Conservation (phyloP, 495 filamentous ascomycete species). For the Niebla homalea region DNA sequence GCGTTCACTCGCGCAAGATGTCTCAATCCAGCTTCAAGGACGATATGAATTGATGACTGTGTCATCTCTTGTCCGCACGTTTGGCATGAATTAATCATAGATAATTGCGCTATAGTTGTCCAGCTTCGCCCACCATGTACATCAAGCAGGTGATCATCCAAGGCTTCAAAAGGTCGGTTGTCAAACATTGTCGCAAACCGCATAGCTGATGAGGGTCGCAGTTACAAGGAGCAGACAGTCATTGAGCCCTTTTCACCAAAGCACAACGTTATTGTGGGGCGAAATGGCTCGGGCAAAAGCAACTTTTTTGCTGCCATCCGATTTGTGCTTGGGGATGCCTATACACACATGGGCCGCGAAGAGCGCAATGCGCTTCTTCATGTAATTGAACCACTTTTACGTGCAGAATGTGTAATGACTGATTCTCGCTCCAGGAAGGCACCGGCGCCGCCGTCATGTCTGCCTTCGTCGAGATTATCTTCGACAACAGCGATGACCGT, state of each 20-base stretch:
- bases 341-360: conserved; percentile 89
- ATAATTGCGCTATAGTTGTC: too few relatives aligned
- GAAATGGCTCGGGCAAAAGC: conserved; percentile 97
- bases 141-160: conserved; percentile 99
- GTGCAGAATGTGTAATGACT: background rate
- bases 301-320: conserved; percentile 99
- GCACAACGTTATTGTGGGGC: conserved; percentile 97
- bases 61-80: too few relatives aligned
- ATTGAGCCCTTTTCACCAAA: conserved; percentile 97
- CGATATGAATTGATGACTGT: too few relatives aligned
- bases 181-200: background rate
- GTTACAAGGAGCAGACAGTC: conserved; percentile 98
- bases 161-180: conserved; percentile 87
- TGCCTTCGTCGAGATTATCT: conserved; percentile 96
- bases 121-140: conserved; percentile 46
- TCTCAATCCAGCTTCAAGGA: too few relatives aligned
- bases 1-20: too few relatives aligned
- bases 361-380: conserved; percentile 91
- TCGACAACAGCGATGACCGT: conserved; percentile 92
- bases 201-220: conserved; percentile 21
- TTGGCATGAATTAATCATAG: too few relatives aligned
- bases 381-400: conserved; percentile 25
- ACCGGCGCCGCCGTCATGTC: conserved; percentile 97
- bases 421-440: conserved; percentile 48
- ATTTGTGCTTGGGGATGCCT: conserved; percentile 95